Conservation (phyloP, 2,329 filamentous ascomycete genomes). For the Penicillium hesseltinei region DNA sequence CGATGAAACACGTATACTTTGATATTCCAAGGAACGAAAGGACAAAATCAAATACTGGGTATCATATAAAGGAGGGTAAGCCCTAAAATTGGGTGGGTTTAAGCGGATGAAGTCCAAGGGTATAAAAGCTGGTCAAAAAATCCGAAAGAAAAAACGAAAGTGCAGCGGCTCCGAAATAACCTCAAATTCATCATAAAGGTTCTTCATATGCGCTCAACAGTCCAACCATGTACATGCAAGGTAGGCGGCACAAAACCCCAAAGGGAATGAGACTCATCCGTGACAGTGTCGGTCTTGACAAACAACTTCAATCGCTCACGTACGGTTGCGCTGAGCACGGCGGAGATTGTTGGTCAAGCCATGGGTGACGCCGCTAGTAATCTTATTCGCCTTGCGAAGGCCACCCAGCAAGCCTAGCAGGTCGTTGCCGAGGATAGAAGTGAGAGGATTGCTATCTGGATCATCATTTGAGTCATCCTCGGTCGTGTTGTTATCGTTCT, state of each 20-base stretch:
- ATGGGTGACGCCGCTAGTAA: background rate
- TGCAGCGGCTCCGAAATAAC: background rate
- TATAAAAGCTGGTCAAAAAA: background rate
- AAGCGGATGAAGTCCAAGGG: background rate
- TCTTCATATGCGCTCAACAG: background rate
- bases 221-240: background rate
- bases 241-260: background rate
- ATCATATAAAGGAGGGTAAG: background rate
- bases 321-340: background rate
- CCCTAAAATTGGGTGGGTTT: background rate
- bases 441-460: background rate
- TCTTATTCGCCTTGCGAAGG: background rate
- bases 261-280: background rate
- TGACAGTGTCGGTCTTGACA: too few species aligned
- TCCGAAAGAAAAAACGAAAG: background rate
- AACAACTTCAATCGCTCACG: background rate
- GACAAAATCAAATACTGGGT: background rate
- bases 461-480: background rate
- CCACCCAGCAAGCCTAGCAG: slow-evolving; percentile 1
- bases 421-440: background rate
- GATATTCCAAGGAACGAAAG: background rate
- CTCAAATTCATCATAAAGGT: background rate
- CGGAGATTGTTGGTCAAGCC: background rate
- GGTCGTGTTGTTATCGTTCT: background rate
- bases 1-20: too few species aligned